phyloP scores from a whole-genome alignment of 495 filamentous ascomycete genomes.

The Penicillium daleae region DNA sequence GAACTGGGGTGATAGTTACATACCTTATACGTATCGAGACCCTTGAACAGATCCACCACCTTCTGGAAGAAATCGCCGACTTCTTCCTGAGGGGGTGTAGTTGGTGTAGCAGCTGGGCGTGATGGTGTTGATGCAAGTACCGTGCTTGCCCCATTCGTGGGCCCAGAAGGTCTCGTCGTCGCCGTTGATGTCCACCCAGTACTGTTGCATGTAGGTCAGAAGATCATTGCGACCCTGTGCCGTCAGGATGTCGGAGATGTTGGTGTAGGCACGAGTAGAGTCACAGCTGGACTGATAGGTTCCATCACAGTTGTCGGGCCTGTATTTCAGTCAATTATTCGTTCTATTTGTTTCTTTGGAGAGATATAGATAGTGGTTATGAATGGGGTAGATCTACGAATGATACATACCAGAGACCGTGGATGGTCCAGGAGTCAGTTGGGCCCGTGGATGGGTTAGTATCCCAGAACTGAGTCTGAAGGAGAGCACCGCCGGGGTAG shows the following conservation, averaged over 20 bases:
- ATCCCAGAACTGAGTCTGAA: slow-evolving; percentile 87
- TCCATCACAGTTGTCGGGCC: slow-evolving; percentile 82
- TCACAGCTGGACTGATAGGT: slow-evolving; percentile 72
- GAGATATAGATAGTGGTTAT: no score
- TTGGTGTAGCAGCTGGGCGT: slow-evolving; percentile 71
- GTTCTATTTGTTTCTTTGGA: neutral
- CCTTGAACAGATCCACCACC: slow-evolving; percentile 62
- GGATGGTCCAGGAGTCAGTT: slow-evolving; percentile 78
- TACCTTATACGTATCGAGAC: slow-evolving; percentile 62
- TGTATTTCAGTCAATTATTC: slow-evolving; percentile 18
- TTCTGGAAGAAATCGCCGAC: slow-evolving; percentile 62
- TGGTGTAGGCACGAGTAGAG: slow-evolving; percentile 61
- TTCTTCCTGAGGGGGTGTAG: slow-evolving; percentile 64
- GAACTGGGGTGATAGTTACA: neutral
- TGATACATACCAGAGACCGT: slow-evolving; percentile 66
- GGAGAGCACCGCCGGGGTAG: slow-evolving; percentile 69
- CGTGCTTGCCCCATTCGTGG: slow-evolving; percentile 83
- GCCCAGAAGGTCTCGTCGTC: slow-evolving; percentile 71
- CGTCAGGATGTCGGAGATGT: slow-evolving; percentile 66
- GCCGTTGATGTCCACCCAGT: slow-evolving; percentile 68
- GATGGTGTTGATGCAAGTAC: slow-evolving; percentile 65
- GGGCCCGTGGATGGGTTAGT: slow-evolving; percentile 64
- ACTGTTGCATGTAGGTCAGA: slow-evolving; percentile 69
- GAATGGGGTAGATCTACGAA: neutral
- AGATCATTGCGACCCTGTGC: slow-evolving; percentile 59